Evolutionary conservation across 2,329 filamentous ascomycete genomes (phyloP).

Genomic region (Stemphylium lycopersici): DNA sequence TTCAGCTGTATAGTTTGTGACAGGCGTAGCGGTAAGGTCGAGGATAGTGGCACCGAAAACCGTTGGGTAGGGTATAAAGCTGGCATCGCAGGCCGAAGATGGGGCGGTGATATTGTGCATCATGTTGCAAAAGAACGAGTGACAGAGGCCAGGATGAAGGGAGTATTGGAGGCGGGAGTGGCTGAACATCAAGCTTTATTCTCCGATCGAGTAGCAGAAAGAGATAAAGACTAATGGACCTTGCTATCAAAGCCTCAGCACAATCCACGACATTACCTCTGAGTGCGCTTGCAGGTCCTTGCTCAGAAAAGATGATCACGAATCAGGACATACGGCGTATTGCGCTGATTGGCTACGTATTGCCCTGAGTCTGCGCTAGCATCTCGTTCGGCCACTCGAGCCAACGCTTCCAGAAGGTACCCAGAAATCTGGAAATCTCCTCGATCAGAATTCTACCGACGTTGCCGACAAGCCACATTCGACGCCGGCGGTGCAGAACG

Average conservation of each 20-base stretch:
- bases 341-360: too few relatives aligned
- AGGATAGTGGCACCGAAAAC: constrained; percentile 21
- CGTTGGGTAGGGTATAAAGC: constrained; percentile 8
- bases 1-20: constrained; percentile 18
- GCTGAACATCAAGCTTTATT: too few relatives aligned
- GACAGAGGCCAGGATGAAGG: neutral
- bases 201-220: too few relatives aligned
- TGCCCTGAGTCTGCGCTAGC: neutral
- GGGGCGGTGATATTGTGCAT: neutral
- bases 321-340: too few relatives aligned
- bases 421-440: constrained; percentile 19
- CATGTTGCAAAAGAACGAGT: neutral
- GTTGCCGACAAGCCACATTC: constrained; percentile 23
- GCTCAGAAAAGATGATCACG: too few relatives aligned
- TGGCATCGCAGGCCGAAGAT: constrained; percentile 8
- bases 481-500: constrained; percentile 22
- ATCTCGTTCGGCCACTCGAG: constrained; percentile 29
- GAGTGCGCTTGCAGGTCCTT: too few relatives aligned
- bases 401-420: constrained; percentile 26
- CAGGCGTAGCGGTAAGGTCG: constrained; percentile 15
- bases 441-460: constrained; percentile 24
- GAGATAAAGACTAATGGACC: too few relatives aligned
- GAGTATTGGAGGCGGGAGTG: neutral
- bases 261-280: too few relatives aligned
- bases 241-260: too few relatives aligned